Base-by-base conservation (phyloP, 2,329 filamentous ascomycete species). In the Coleophoma eucalyptorum region DNA sequence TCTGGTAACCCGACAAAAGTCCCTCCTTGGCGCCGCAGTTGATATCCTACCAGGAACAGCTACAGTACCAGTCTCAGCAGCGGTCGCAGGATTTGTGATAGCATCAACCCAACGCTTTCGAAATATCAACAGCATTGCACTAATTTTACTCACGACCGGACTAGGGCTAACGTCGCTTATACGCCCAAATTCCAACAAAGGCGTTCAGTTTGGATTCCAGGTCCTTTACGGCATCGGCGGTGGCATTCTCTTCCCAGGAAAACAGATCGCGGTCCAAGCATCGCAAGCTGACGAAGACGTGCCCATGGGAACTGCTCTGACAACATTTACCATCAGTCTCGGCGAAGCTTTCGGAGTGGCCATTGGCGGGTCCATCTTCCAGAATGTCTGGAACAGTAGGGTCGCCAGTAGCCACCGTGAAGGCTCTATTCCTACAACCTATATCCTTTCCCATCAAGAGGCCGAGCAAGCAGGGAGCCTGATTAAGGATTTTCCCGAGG, bases 311-410 rank as follows among this genome's bases (percentile, higher is more conserved):
- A 55, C 55, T 1, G 53, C 53, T 31, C 33, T 58, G 18, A 43
- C 55, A 46, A 60, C 55, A 19, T 65, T 58, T 53, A 60, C 62
- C 3, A 59, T 62, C 26, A 68, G 50, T 11, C 44, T 61, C 4
- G 61, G 61, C 11, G 48, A 61, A 48, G 52, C 53, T 6, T 55
- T 63, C 41, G 60, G 59, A 10, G 55, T 63, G 42, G 61, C 56
- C n/a, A 59, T 63, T 33, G 58, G 61, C 12, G 57, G 55, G 37
- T 56, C 51, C 16, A 43, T 61, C 6, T 61, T 63, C 43, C 57
- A 58, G 19, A 58, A 58, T 31, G 18, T 45, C 34, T 57, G 54
- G 52, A 49, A 41, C 19, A 46, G 37, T n/a, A 37, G 49, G 11
- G 20, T 54, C 26, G 34, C 45, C 2, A 42, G 26, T 26, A 15